Conservation (phyloP, 1,284 basidiomycete genomes). For the Psilocybe mexicana region DNA sequence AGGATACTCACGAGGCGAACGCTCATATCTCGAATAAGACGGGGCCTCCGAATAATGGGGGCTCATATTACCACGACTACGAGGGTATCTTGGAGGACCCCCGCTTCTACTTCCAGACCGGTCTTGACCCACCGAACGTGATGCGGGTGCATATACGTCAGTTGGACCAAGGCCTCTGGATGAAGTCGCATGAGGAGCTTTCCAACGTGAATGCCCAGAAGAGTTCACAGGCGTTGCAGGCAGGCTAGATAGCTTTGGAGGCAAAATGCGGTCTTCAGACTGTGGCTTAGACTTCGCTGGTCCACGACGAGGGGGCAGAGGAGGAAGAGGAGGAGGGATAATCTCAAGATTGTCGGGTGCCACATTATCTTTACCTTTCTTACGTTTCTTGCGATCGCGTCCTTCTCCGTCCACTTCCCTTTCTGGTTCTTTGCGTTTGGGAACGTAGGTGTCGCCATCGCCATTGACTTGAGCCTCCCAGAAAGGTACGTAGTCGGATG, state of each 20-base stretch:
- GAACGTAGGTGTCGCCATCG: constrained; percentile 22
- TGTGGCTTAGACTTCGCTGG: constrained; percentile 13
- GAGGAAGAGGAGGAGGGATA: neutral
- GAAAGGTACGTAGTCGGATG: constrained; percentile 36
- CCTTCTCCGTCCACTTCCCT: constrained; percentile 21
- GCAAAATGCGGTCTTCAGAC: constrained; percentile 14
- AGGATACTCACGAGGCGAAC: neutral
- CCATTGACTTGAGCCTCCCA: constrained; percentile 28
- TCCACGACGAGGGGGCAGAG: constrained; percentile 2
- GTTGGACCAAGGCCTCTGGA: constrained; percentile 28
- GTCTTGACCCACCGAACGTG: constrained; percentile 26
- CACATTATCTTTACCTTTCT: constrained; percentile 20
- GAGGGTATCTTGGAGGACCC: constrained; percentile 15
- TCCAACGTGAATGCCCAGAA: constrained; percentile 21
- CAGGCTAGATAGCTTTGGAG: constrained; percentile 7
- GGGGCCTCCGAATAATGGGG: constrained; percentile 1
- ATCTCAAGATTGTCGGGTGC: neutral
- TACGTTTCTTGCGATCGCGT: constrained; percentile 25
- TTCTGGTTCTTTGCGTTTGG: constrained; percentile 26
- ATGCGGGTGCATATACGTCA: constrained; percentile 23
- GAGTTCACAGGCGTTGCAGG: neutral
- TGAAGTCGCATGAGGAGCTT: constrained; percentile 26
- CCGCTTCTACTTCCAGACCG: constrained; percentile 27
- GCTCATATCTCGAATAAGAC: constrained; percentile 3
- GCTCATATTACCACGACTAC: constrained; percentile 14